These are phyloP conservation scores for Phytophthora pini DNA, from an alignment of 352 stramenopile species.

Conservation along the genomic window DNA sequence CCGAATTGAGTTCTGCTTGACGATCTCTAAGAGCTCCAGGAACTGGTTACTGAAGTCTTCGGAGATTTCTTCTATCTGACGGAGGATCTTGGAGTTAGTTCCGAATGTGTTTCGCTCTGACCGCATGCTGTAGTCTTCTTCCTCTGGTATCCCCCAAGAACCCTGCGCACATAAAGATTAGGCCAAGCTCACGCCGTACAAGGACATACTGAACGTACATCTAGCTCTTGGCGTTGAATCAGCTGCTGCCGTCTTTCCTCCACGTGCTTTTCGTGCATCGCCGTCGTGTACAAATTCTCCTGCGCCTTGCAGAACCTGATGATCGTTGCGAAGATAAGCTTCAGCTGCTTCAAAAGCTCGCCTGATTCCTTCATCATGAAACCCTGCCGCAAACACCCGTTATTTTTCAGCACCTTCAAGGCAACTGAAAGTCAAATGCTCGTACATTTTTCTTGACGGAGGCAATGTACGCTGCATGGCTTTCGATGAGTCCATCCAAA, in stretches of 20 bases:
- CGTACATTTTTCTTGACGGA: slow-evolving; percentile 90
- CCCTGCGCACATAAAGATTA: slow-evolving; percentile 36
- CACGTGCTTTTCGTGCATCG: slow-evolving; percentile 75
- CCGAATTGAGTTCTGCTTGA: slow-evolving; percentile 62
- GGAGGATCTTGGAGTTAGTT: slow-evolving; percentile 53
- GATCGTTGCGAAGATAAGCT: slow-evolving; percentile 83
- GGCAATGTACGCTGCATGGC: slow-evolving; percentile 95
- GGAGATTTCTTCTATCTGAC: slow-evolving; percentile 72
- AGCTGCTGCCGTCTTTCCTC: slow-evolving; percentile 56
- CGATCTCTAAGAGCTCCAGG: slow-evolving; percentile 70
- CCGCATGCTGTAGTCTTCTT: slow-evolving; percentile 54
- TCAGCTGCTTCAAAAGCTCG: slow-evolving; percentile 78
- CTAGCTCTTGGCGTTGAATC: slow-evolving; percentile 55
- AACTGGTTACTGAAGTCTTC: slow-evolving; percentile 75
- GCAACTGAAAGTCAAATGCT: neutral
- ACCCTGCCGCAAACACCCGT: slow-evolving; percentile 47
- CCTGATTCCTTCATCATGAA: slow-evolving; percentile 86
- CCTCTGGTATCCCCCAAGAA: slow-evolving; percentile 64
- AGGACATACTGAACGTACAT: slow-evolving; percentile 32
- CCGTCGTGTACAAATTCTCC: slow-evolving; percentile 82
- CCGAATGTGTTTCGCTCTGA: slow-evolving; percentile 47
- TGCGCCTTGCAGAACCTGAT: slow-evolving; percentile 86
- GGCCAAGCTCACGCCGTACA: neutral
- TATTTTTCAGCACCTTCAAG: neutral
- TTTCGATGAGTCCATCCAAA: slow-evolving; percentile 96